These are phyloP conservation scores for Leccinum ochraceum DNA, from an alignment of 768 basidiomycete genomes.

Conservation along the genomic window DNA sequence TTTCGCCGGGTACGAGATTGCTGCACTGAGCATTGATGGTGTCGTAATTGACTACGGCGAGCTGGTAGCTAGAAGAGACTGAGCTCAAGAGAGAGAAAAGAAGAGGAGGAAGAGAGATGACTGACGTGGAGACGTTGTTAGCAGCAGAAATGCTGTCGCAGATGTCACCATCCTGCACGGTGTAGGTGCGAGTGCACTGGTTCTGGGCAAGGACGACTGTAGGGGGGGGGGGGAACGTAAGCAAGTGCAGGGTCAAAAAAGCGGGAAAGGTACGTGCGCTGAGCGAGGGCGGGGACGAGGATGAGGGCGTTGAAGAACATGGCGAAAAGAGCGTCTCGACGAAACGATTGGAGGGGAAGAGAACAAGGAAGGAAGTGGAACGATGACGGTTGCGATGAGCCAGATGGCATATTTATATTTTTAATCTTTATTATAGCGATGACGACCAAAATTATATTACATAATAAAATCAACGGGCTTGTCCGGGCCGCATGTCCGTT, in stretches of 20 bases:
- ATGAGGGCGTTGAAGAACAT: conserved; percentile 43
- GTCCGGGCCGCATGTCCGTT: conserved; percentile 19
- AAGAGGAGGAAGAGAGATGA: not conserved
- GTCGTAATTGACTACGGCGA: conserved; percentile 58
- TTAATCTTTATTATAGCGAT: not conserved
- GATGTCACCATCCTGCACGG: conserved; percentile 57
- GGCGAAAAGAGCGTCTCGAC: conserved; percentile 14
- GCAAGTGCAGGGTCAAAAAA: conserved; percentile 6
- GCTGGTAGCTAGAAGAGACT: conserved; percentile 59
- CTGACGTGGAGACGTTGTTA: conserved; percentile 64
- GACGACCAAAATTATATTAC: not conserved
- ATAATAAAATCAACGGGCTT: not conserved
- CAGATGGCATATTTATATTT: not conserved
- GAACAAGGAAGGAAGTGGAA: not conserved
- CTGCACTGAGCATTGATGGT: conserved; percentile 53
- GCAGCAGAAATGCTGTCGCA: conserved; percentile 74
- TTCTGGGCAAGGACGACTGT: conserved; percentile 28
- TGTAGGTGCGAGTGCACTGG: conserved; percentile 60
- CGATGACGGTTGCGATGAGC: not conserved
- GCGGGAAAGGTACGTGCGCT: conserved; percentile 34
- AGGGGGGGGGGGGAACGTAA: not conserved
- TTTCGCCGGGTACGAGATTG: conserved; percentile 53
- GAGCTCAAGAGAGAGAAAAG: not conserved
- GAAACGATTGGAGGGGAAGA: conserved; percentile 19
- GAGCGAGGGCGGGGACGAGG: conserved; percentile 48